Evolutionary conservation across 768 basidiomycete genomes (phyloP), one percentile per base, ranked within the genome.

Genomic region (Strobilomyces echinocephalus): DNA sequence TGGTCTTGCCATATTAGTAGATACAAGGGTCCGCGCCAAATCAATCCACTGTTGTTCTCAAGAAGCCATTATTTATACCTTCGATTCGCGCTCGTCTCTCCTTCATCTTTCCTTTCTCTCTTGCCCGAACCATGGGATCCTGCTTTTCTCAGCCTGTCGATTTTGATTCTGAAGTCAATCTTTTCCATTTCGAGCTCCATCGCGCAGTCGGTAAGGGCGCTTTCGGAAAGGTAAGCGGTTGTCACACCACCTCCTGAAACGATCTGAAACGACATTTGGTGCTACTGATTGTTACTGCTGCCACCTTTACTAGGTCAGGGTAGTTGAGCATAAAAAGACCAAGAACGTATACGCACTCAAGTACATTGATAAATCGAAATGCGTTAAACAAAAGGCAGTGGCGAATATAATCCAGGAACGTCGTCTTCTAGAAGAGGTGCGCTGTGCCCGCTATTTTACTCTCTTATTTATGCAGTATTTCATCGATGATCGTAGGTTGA

Each of bases 121-220:
- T 68, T 64, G 65, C 60, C 72, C 74, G 74, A 76, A 69, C 70
- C 50, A 84, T 84, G 83, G 83, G 83, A 66, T 74, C 70, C 60
- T 70, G 71, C 67, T 76, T 82, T 65, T 82, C 83, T 71, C 78
- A 90, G 73, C 88, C 88, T 20, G 81, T 94, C 60, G 91, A 94
- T 75, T 91, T 90, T 69, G 85, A 89, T 58, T 76, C 79, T 44
- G 90, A 93, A 58, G 80, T 85, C 70, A 91, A 84, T 67, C 85
- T 99, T 46, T 98, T 88, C 73, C 95, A 98, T 74, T 99, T 98
- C 66, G 91, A 95, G 68, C 87, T 99, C 44, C 86, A 97, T 67
- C 83, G 94, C 45, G 91, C 90, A 20, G 91, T 98, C 14, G 97
- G 97, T 40, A 97, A 93, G 71, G 95, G 97, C 42, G 93, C 95